Evolutionary conservation across 129 eudicot genomes (phyloP), one percentile per base, ranked within the genome.

Genomic region (Ambrosia trifida): DNA sequence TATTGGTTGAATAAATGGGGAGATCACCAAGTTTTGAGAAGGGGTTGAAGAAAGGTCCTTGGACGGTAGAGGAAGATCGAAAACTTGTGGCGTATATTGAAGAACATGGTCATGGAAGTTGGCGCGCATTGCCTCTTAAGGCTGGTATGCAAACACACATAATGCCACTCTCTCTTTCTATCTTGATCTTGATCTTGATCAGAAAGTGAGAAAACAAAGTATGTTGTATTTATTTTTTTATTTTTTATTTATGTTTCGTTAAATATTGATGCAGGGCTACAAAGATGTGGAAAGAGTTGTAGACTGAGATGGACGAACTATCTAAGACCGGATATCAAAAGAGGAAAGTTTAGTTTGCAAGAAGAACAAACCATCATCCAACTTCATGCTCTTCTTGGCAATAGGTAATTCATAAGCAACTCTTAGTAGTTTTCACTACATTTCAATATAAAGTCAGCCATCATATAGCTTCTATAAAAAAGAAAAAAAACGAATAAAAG

Each of bases 341-440:
- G 95, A 72, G 95, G 95, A 52, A 88, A 85, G 79, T 82, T 88
- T 78, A 88, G 81, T 73, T 51, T 78, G 61, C 88, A 88, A 70
- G 95, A 88, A 78, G 95, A 88, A 73, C 87, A 85, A 67, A 84
- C 85, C 73, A 88, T 88, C 57, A 88, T 88, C 71, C 95, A 85
- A 70, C 90, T 88, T 31, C 95, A 88, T 80, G 95, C 95, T 3
- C 95, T 87, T 68, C 82, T 87, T 72, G 95, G 95, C 77, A 88
- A 88, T 70, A 88, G 95, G 95, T 88, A 70, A 56, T 28, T 16
- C 16, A 16, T 40, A 68, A n/a, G 50, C 51, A 31, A 68, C 30
- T 14, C 47, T 51, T 51, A 1, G n/a, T 69, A 53, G 64, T 52
- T 69, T 68, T 31, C 3, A 50, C 18, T 50, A 14, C 31, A 68